Conservation (phyloP, 352 stramenopile genomes). For the Pythium phragmiticola region DNA sequence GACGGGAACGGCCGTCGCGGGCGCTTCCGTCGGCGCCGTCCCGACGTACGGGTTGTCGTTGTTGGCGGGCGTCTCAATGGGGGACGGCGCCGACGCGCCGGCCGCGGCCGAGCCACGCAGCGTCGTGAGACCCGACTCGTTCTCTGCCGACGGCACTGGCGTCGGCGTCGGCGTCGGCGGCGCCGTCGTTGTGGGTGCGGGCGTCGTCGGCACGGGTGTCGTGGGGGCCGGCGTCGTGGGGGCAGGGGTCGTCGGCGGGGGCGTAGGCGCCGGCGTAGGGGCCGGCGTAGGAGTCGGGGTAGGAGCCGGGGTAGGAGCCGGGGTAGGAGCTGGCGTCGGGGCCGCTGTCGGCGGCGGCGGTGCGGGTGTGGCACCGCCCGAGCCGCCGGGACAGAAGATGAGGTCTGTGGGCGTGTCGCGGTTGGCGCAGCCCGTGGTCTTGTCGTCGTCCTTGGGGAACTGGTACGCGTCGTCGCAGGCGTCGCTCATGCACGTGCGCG, state of each 20-base stretch:
- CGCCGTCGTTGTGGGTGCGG: not conserved
- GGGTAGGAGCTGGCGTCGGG: constrained; percentile 19
- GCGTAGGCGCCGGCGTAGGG: not conserved
- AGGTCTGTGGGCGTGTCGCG: constrained; percentile 38
- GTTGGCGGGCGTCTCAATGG: not conserved
- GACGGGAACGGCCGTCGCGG: not conserved
- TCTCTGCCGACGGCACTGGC: not conserved
- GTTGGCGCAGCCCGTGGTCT: constrained; percentile 56
- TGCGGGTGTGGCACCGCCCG: constrained; percentile 20
- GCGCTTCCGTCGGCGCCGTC: constrained; percentile 8
- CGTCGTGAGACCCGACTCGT: constrained; percentile 3
- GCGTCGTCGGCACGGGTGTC: not conserved
- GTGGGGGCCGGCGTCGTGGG: not conserved
- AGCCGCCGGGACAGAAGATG: constrained; percentile 45
- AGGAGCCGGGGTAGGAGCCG: constrained; percentile 23
- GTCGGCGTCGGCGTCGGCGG: not conserved
- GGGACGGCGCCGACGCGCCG: not conserved
- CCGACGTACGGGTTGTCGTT: constrained; percentile 13
- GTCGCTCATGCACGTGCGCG: constrained; percentile 53
- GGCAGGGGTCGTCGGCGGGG: not conserved
- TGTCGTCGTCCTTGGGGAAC: constrained; percentile 65
- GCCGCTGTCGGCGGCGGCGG: constrained; percentile 13
- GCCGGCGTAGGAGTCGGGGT: constrained; percentile 18
- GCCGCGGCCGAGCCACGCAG: not conserved
- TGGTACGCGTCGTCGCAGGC: constrained; percentile 66